These are phyloP conservation scores for Agapanthus africanus DNA, from an alignment of 106 monocot genomes.

Conservation along the genomic window DNA sequence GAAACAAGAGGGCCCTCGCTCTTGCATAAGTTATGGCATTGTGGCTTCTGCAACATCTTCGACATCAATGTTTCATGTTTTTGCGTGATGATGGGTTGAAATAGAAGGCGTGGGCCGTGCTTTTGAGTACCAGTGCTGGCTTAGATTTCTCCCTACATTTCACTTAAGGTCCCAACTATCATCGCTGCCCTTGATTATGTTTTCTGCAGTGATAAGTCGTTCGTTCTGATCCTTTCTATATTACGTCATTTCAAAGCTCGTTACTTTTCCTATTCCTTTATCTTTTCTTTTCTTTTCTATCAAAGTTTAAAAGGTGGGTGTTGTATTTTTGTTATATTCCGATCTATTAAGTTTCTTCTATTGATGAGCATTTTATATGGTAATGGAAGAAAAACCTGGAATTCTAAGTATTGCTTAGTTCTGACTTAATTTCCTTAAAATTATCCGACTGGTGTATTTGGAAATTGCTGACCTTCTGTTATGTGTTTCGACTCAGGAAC, in stretches of 20 bases:
- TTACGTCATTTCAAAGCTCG: neutral
- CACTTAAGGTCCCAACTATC: neutral
- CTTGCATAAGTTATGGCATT: conserved; percentile 42
- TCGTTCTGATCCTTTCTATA: conserved; percentile 24
- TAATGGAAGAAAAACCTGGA: too few species aligned
- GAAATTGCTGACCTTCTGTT: too few species aligned
- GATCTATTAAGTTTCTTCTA: too few species aligned
- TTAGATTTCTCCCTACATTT: conserved; percentile 45
- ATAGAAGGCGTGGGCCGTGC: conserved; percentile 48
- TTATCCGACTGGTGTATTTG: too few species aligned
- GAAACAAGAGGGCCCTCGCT: conserved; percentile 31
- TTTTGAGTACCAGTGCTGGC: conserved; percentile 21
- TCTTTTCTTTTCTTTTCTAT: too few species aligned
- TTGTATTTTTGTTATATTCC: too few species aligned
- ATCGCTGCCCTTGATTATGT: conserved; percentile 15
- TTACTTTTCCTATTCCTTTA: too few species aligned
- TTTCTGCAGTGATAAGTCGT: conserved; percentile 27
- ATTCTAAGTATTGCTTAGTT: too few species aligned
- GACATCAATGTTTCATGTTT: conserved; percentile 25
- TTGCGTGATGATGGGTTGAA: conserved; percentile 32
- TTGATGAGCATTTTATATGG: too few species aligned
- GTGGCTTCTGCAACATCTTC: conserved; percentile 60
- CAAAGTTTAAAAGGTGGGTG: too few species aligned
- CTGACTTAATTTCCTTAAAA: too few species aligned
- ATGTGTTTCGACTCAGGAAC: too few species aligned